Conservation (phyloP, 305 asterid genomes). For the Lippia alba region DNA sequence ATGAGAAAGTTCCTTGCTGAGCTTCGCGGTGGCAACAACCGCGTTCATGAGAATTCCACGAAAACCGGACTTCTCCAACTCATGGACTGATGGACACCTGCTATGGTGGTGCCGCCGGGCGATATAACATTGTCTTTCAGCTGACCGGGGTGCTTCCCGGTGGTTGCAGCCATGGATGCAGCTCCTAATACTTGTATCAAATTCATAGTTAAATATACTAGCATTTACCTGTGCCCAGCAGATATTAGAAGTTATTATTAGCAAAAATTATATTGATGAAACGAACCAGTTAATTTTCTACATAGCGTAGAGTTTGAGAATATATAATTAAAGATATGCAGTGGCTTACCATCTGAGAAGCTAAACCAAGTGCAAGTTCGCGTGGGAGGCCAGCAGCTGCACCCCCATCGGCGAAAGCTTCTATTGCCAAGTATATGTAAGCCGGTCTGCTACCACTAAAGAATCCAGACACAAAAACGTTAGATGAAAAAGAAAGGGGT, state of each 20-base stretch:
- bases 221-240: no score
- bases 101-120: conserved; percentile 91
- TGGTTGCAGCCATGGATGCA: conserved; percentile 61
- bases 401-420: conserved; percentile 98
- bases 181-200: conserved; percentile 80
- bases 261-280: no score
- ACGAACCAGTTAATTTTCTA: no score
- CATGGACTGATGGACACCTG: conserved; percentile 92
- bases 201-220: neutral
- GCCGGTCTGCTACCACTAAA: conserved; percentile 98
- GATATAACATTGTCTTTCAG: conserved; percentile 92
- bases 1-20: conserved; percentile 72
- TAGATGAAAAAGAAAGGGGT: neutral
- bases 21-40: conserved; percentile 92
- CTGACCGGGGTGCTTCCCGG: conserved; percentile 88
- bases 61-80: conserved; percentile 87
- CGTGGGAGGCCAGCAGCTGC: conserved; percentile 99
- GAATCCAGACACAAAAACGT: conserved; percentile 24
- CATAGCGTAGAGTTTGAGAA: no score
- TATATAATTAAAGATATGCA: neutral
- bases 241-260: no score
- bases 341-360: conserved; percentile 89
- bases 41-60: conserved; percentile 91
- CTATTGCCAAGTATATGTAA: conserved; percentile 82
- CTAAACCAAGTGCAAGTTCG: conserved; percentile 87